Evolutionary conservation across 306 rosid species (phyloP).

Genomic region (Arachis hypogaea): DNA sequence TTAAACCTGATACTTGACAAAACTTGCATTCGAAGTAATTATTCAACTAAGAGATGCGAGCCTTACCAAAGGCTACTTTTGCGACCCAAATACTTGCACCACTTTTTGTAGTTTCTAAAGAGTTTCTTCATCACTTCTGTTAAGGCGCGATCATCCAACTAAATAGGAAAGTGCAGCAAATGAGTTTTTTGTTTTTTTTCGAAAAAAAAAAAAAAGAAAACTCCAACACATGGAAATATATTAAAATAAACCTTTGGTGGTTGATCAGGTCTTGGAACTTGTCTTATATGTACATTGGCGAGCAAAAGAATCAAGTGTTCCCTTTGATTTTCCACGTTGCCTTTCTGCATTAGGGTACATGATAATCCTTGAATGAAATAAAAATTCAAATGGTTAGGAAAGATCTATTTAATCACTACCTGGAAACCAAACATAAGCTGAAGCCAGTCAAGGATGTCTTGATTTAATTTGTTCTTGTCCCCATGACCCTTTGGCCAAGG

Average conservation of each 20-base stretch:
- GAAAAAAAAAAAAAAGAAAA: slow-evolving; percentile 5
- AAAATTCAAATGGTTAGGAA: slow-evolving; percentile 33
- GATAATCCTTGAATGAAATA: slow-evolving; percentile 24
- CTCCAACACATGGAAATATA: slow-evolving; percentile 17
- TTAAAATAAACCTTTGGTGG: slow-evolving; percentile 67
- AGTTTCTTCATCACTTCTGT: slow-evolving; percentile 93
- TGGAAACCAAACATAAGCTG: slow-evolving; percentile 93
- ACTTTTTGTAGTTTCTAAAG: slow-evolving; percentile 84
- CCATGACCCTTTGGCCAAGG: slow-evolving; percentile 70
- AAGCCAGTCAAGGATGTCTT: slow-evolving; percentile 97
- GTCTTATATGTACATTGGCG: slow-evolving; percentile 88
- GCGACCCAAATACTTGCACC: slow-evolving; percentile 96
- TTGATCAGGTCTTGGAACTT: slow-evolving; percentile 68
- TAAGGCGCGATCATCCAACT: slow-evolving; percentile 89
- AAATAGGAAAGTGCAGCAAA: slow-evolving; percentile 17
- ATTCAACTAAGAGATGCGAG: slow-evolving; percentile 28
- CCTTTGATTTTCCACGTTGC: slow-evolving; percentile 93
- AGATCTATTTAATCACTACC: slow-evolving; percentile 52
- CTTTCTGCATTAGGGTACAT: slow-evolving; percentile 61
- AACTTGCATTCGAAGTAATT: slow-evolving; percentile 18
- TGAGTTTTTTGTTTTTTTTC: neutral
- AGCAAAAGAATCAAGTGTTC: slow-evolving; percentile 95
- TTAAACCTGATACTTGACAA: slow-evolving; percentile 26
- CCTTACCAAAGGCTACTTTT: slow-evolving; percentile 99
- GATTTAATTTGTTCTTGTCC: slow-evolving; percentile 69